Conservation (phyloP, 345 rosid species). For the Citrus australasica region DNA sequence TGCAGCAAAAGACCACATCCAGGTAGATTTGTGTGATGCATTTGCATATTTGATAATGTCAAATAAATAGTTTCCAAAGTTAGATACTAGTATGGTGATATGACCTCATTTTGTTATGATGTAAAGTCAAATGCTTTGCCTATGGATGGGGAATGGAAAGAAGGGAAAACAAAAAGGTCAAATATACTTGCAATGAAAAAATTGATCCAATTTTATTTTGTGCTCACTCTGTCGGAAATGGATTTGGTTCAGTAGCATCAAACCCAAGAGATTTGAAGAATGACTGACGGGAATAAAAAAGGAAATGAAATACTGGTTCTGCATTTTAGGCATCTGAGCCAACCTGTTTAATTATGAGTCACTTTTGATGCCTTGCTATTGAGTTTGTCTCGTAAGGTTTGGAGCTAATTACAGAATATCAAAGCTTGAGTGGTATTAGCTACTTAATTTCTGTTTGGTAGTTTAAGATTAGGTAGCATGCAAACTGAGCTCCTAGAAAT, state of each 20-base stretch:
- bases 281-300: not conserved
- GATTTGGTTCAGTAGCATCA: not conserved
- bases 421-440: not conserved
- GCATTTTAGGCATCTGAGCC: too few species aligned
- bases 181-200: too few species aligned
- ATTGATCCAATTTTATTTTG: not conserved
- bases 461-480: not conserved
- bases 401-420: too few species aligned
- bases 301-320: too few species aligned
- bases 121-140: too few species aligned
- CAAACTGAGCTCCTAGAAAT: not conserved
- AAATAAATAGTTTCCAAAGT: constrained; percentile 2
- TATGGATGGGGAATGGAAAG: too few species aligned
- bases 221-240: not conserved
- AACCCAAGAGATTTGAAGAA: not conserved
- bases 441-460: not conserved
- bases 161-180: too few species aligned
- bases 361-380: too few species aligned
- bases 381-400: too few species aligned
- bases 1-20: constrained; percentile 76
- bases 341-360: too few species aligned
- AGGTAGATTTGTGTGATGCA: constrained; percentile 42
- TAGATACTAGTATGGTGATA: not conserved
- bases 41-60: constrained; percentile 4
- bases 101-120: too few species aligned